Conservation (phyloP, 2,329 filamentous ascomycete genomes). For the Beauveria sp. region DNA sequence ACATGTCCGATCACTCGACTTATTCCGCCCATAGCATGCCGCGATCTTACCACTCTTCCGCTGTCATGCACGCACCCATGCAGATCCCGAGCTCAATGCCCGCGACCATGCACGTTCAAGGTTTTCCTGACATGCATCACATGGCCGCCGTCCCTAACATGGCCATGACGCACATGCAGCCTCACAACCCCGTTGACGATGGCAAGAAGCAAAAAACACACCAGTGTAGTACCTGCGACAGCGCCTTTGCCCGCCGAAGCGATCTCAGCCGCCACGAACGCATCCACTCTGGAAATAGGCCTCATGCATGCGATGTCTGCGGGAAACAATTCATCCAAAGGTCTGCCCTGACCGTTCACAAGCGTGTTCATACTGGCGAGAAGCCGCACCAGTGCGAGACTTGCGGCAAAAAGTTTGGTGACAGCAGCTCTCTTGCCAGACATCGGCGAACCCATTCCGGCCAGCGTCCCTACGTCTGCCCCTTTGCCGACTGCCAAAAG, state of each 20-base stretch:
- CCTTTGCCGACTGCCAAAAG: slow-evolving; percentile 95
- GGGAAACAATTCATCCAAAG: slow-evolving; percentile 97
- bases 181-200: slow-evolving; percentile 18
- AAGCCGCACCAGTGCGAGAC: slow-evolving; percentile 97
- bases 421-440: slow-evolving; percentile 86
- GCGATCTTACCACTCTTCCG: slow-evolving; percentile 46
- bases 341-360: slow-evolving; percentile 89
- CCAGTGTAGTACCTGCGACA: slow-evolving; percentile 80
- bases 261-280: slow-evolving; percentile 93
- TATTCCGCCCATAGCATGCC: slow-evolving; percentile 43
- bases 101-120: slow-evolving; percentile 34
- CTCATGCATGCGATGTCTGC: slow-evolving; percentile 90
- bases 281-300: slow-evolving; percentile 85
- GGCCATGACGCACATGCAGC: slow-evolving; percentile 29
- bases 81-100: slow-evolving; percentile 37
- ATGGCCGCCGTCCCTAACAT: slow-evolving; percentile 31
- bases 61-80: slow-evolving; percentile 42
- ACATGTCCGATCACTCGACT: slow-evolving; percentile 52
- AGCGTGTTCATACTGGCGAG: slow-evolving; percentile 92
- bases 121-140: slow-evolving; percentile 28
- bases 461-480: slow-evolving; percentile 94
- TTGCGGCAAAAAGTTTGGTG: slow-evolving; percentile 85
- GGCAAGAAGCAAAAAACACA: slow-evolving; percentile 57
- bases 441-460: slow-evolving; percentile 94
- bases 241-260: slow-evolving; percentile 87